Conservation (phyloP, 306 rosid genomes). For the Medicago ruthenica region DNA sequence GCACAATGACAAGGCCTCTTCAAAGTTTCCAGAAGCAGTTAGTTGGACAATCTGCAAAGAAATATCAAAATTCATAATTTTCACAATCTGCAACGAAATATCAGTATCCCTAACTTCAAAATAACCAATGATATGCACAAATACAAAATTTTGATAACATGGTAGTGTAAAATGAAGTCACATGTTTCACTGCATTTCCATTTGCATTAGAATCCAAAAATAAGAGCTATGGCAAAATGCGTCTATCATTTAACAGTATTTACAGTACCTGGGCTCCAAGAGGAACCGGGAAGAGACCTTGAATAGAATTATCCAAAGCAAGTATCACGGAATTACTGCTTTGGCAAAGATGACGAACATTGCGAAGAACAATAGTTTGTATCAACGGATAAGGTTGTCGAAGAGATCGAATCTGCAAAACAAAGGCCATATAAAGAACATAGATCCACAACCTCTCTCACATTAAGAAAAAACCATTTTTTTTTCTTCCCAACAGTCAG, state of each 20-base stretch:
- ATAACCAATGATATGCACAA: conserved; percentile 6
- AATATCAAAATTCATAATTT: conserved; percentile 31
- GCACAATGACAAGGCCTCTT: conserved; percentile 97
- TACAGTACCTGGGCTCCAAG: conserved; percentile 92
- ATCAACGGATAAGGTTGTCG: conserved; percentile 86
- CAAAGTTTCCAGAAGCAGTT: conserved; percentile 97
- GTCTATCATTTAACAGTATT: conserved; percentile 12
- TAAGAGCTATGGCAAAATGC: conserved; percentile 15
- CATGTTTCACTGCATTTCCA: conserved; percentile 34
- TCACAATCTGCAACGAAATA: conserved; percentile 69
- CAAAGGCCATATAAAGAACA: conserved; percentile 35
- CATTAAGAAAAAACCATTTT: not conserved
- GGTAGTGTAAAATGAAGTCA: conserved; percentile 25
- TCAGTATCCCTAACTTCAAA: conserved; percentile 38
- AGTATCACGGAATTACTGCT: conserved; percentile 66
- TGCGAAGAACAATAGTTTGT: conserved; percentile 90
- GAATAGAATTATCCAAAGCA: conserved; percentile 81
- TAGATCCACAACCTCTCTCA: conserved; percentile 32
- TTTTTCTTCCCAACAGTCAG: not conserved
- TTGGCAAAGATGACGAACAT: conserved; percentile 74
- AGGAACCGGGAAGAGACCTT: conserved; percentile 95
- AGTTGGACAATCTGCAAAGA: conserved; percentile 87
- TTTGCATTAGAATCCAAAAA: conserved; percentile 34
- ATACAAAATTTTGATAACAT: conserved; percentile 20
- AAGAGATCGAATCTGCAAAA: conserved; percentile 85